Base-by-base conservation (phyloP, 2,329 filamentous ascomycete genomes). In the Sordariomycetes sp. region DNA sequence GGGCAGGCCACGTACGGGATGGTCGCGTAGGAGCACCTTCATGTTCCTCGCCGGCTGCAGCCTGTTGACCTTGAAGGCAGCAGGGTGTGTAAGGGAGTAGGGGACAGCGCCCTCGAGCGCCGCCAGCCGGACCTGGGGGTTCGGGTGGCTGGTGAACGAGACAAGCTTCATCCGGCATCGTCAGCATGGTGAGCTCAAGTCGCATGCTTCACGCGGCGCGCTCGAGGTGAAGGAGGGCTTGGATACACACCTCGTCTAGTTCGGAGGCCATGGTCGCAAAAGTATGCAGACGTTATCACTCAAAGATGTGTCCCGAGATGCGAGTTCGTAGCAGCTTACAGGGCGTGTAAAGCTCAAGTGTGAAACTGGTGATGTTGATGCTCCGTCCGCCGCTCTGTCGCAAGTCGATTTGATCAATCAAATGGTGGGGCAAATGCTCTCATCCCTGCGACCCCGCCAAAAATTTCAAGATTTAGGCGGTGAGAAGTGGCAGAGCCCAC, bases 61-160 rank as follows among this genome's bases (percentile, higher is more conserved):
- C 59, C 90, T 79, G 32, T 90, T 82, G 8, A 79, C 78, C 73
- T 97, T 97, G 79, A 99, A 99, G 24, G 97, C 82, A 0, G 78
- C 75, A 0, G 89, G 87, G 63, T 96, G 81, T 1, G 80, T 74
- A 12, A 83, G 79, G 25, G 89, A 89, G 63, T 89, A 97, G 12
- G 90, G 89, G 53, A 97, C 85, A 40, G 97, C 79, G 65, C 95
- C 89, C 71, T 96, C 91, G 58, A 87, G 84, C 54, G 92, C 92
- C 64, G 93, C 80, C 70, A 90, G 85, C 65, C 94, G 85, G 63
- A 97, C 90, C 70, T 96, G 89, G 50, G 90, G 90, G 70, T 95
- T 96, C 60, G 89, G 89, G 74, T 96, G 88, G 72, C 89, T 88
- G 60, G 97, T 88, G 73, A 97, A 97, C 70, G 91, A 90, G 61